A percentile compares a stretch with the other conserved stretches of the same genome.
These are phyloP conservation scores for Krasilnikovozyma curviuscula DNA, from an alignment of 768 basidiomycete genomes.

Conservation along the genomic window DNA sequence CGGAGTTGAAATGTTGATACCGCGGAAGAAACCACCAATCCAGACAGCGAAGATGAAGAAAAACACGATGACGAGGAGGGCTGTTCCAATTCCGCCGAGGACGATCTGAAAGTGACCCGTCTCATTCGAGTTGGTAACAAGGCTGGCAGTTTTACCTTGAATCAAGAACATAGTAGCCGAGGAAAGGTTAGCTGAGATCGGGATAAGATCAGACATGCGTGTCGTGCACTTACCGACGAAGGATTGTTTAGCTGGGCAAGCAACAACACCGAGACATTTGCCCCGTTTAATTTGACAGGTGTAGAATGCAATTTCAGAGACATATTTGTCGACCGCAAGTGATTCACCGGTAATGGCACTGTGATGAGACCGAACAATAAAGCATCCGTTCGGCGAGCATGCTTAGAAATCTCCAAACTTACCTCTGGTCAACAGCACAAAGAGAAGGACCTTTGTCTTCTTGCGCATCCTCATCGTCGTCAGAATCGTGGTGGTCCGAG, in stretches of 20 bases:
- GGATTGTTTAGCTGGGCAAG: slow-evolving; percentile 27
- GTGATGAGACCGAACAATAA: no score
- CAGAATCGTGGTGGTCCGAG: slow-evolving; percentile 14
- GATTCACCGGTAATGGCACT: slow-evolving; percentile 35
- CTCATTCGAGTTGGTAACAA: slow-evolving; percentile 29
- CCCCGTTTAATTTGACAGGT: slow-evolving; percentile 25
- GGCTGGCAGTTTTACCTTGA: slow-evolving; percentile 31
- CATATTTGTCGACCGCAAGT: slow-evolving; percentile 33
- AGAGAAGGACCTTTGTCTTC: slow-evolving; percentile 30
- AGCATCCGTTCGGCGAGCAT: no score
- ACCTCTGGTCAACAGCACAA: slow-evolving; percentile 32
- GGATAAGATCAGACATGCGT: no score
- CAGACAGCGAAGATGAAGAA: slow-evolving; percentile 31
- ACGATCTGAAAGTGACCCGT: slow-evolving; percentile 34
- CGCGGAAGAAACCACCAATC: slow-evolving; percentile 27
- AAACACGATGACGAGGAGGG: slow-evolving; percentile 31
- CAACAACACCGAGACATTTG: slow-evolving; percentile 27
- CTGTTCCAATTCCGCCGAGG: slow-evolving; percentile 30
- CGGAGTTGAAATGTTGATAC: slow-evolving; percentile 29
- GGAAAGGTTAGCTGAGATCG: no score
- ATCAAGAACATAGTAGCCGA: no score
- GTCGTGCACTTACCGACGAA: no score
- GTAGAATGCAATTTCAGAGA: slow-evolving; percentile 32
- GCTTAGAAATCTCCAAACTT: no score
- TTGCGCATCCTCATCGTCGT: slow-evolving; percentile 24